These are phyloP conservation scores for Pythium monospermum DNA, from an alignment of 352 stramenopile species.

Conservation along the genomic window DNA sequence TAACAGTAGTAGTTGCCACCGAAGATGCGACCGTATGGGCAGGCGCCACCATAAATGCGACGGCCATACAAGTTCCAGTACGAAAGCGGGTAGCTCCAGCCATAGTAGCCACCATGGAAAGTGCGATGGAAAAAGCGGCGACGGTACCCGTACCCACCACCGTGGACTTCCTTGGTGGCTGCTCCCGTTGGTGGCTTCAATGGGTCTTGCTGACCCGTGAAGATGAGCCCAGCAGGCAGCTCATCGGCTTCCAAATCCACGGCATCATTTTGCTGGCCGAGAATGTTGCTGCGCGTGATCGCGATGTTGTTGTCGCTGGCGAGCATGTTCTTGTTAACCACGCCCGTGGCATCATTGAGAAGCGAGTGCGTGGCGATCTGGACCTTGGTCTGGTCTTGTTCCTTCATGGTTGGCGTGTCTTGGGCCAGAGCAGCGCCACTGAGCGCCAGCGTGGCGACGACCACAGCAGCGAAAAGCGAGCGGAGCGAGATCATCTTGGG, in stretches of 20 bases:
- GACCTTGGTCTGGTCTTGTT: background rate
- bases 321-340: slow-evolving; percentile 16
- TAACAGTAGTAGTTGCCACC: background rate
- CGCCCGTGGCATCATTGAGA: background rate
- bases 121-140: slow-evolving; percentile 27
- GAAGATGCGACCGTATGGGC: slow-evolving; percentile 22
- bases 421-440: background rate
- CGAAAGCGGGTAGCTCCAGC: slow-evolving; percentile 34
- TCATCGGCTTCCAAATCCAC: background rate
- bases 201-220: background rate
- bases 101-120: slow-evolving; percentile 23
- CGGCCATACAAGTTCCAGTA: slow-evolving; percentile 35
- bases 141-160: slow-evolving; percentile 7
- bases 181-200: background rate
- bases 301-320: slow-evolving; percentile 8
- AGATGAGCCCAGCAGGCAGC: background rate
- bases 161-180: background rate
- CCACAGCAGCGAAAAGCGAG: background rate
- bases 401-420: no score
- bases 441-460: background rate
- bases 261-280: slow-evolving; percentile 8
- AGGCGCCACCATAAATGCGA: slow-evolving; percentile 25
- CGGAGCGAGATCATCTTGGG: background rate
- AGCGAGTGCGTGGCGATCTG: background rate
- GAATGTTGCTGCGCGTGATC: slow-evolving; percentile 13